Percentiles rank a stretch among this genome's conserved stretches.
Conservation (phyloP, 2,329 filamentous ascomycete genomes). For the Aspergillus unguis region DNA sequence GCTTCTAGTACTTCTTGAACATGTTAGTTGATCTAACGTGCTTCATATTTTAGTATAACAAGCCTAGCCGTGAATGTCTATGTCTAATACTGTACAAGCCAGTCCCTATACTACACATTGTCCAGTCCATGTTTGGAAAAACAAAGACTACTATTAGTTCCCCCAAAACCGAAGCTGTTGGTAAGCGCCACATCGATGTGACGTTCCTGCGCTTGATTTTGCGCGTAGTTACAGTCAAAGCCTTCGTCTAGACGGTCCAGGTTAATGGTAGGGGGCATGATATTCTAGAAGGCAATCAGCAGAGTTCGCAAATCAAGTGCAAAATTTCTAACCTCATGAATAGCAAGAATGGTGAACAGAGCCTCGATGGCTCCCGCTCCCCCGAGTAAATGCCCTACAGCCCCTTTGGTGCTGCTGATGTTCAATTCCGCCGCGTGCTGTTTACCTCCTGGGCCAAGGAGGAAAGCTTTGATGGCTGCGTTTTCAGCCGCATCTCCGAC, state of each 20-base stretch:
- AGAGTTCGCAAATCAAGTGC: not conserved
- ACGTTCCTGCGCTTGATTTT: slow-evolving; percentile 66
- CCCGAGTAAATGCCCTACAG: slow-evolving; percentile 85
- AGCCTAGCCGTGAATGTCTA: not conserved
- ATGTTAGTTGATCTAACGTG: too few relatives aligned
- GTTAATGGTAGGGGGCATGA: slow-evolving; percentile 83
- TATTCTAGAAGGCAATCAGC: slow-evolving; percentile 52
- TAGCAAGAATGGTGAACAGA: slow-evolving; percentile 75
- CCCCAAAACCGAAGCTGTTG: slow-evolving; percentile 97
- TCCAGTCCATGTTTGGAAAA: slow-evolving; percentile 48
- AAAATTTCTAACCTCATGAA: slow-evolving; percentile 64
- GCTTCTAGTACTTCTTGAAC: too few relatives aligned
- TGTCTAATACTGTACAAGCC: slow-evolving; percentile 1
- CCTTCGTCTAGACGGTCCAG: slow-evolving; percentile 63
- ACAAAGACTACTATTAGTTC: slow-evolving; percentile 87
- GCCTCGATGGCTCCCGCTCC: slow-evolving; percentile 90
- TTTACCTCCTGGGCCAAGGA: slow-evolving; percentile 70
- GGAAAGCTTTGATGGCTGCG: slow-evolving; percentile 70
- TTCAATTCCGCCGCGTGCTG: slow-evolving; percentile 63
- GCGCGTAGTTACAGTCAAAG: slow-evolving; percentile 82
- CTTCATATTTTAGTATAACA: not conserved
- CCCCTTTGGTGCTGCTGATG: slow-evolving; percentile 90
- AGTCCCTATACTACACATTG: not conserved
- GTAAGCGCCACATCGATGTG: slow-evolving; percentile 72
- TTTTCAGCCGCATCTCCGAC: slow-evolving; percentile 90